These are phyloP conservation scores for Hypsizygus marmoreus DNA, from an alignment of 768 basidiomycete genomes.

Conservation along the genomic window DNA sequence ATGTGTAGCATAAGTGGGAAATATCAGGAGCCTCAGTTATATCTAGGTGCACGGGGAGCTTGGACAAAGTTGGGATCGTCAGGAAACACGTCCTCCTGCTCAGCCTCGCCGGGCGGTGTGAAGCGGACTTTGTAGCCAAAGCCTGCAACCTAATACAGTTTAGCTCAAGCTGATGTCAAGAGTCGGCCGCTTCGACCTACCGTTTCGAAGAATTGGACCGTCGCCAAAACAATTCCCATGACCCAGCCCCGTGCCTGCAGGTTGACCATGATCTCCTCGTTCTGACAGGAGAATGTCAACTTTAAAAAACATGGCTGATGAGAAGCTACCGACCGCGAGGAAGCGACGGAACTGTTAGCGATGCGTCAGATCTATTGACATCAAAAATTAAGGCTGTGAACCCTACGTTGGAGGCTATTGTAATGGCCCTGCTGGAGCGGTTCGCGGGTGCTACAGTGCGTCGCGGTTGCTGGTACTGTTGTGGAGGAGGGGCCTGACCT, in stretches of 20 bases:
- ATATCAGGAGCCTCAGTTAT: too few species aligned
- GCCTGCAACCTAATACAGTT: background rate
- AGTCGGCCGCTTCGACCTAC: slow-evolving; percentile 3
- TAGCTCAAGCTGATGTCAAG: background rate
- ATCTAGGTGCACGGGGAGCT: background rate
- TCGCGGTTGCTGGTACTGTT: background rate
- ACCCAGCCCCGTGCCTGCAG: slow-evolving; percentile 23
- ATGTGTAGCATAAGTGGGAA: too few species aligned
- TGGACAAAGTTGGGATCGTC: background rate
- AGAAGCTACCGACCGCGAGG: too few species aligned
- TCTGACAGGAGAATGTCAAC: slow-evolving; percentile 3
- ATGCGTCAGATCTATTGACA: too few species aligned
- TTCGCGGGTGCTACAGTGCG: too few species aligned
- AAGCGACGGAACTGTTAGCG: too few species aligned
- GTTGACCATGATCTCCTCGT: slow-evolving; percentile 21
- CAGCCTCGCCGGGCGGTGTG: background rate
- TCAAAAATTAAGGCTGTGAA: too few species aligned
- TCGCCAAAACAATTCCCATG: slow-evolving; percentile 19
- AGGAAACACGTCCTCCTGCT: background rate
- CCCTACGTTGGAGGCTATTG: too few species aligned
- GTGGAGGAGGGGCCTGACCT: background rate
- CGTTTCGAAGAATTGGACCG: slow-evolving; percentile 16
- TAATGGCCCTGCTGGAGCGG: too few species aligned
- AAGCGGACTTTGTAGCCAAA: slow-evolving; percentile 4
- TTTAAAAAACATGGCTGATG: too few species aligned